phyloP scores from a whole-genome alignment of 2,329 filamentous ascomycete species.

The Epichloe gansuensis region DNA sequence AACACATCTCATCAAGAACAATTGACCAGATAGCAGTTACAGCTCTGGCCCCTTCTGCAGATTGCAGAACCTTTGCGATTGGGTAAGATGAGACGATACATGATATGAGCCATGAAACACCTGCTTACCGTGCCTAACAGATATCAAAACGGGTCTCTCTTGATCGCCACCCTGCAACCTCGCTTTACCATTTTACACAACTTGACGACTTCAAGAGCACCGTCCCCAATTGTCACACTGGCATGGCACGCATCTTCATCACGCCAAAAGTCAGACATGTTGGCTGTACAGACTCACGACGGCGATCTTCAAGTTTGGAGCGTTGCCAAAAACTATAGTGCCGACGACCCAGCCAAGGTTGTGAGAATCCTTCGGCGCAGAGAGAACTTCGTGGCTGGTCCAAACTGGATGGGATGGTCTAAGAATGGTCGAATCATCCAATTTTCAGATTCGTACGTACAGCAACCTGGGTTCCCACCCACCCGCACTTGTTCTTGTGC shows the following conservation, averaged over 20 bases:
- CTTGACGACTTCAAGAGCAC: slow-evolving; percentile 67
- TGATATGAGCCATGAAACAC: background rate
- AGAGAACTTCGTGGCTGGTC: slow-evolving; percentile 58
- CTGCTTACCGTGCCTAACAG: slow-evolving; percentile 30
- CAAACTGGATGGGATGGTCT: slow-evolving; percentile 97
- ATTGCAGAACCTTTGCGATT: slow-evolving; percentile 92
- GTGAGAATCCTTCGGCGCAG: slow-evolving; percentile 75
- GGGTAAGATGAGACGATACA: slow-evolving; percentile 46
- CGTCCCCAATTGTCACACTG: slow-evolving; percentile 75
- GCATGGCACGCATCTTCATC: slow-evolving; percentile 95
- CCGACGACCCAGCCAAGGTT: slow-evolving; percentile 68
- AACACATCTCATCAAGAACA: slow-evolving; percentile 82
- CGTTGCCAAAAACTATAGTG: slow-evolving; percentile 65
- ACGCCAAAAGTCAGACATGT: slow-evolving; percentile 94
- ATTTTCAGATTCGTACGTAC: slow-evolving; percentile 71
- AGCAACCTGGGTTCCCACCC: background rate
- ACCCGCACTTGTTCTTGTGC: background rate
- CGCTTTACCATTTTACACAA: slow-evolving; percentile 92
- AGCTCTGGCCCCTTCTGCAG: slow-evolving; percentile 75
- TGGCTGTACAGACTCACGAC: slow-evolving; percentile 82
- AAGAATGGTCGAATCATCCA: slow-evolving; percentile 96
- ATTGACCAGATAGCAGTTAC: slow-evolving; percentile 88
- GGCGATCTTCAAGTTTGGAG: slow-evolving; percentile 95
- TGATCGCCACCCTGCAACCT: slow-evolving; percentile 80
- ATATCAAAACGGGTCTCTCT: slow-evolving; percentile 86